Conservation (phyloP, 768 basidiomycete genomes). For the Obba rivulosa region DNA sequence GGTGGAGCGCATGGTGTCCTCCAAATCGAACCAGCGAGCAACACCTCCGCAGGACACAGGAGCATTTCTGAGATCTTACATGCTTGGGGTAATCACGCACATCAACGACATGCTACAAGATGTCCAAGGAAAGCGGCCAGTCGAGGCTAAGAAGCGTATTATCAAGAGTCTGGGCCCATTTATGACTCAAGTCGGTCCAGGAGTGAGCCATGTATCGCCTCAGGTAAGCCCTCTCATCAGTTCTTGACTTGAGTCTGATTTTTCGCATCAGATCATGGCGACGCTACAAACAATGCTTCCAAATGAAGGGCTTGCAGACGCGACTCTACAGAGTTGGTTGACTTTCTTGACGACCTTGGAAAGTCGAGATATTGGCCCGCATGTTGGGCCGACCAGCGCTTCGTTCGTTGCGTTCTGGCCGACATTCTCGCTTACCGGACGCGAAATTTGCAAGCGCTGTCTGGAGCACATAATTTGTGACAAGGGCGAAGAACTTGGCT, state of each 20-base stretch:
- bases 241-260: slow-evolving; percentile 1
- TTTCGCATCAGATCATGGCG: slow-evolving; percentile 76
- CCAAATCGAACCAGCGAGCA: slow-evolving; percentile 22
- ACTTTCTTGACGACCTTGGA: slow-evolving; percentile 66
- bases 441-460: slow-evolving; percentile 48
- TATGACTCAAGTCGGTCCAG: slow-evolving; percentile 61
- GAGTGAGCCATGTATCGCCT: slow-evolving; percentile 73
- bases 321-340: slow-evolving; percentile 76
- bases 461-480: slow-evolving; percentile 69
- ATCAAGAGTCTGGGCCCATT: slow-evolving; percentile 74
- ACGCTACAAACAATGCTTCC: slow-evolving; percentile 87
- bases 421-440: slow-evolving; percentile 47
- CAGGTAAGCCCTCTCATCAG: slow-evolving; percentile 49
- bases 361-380: slow-evolving; percentile 69
- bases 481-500: slow-evolving; percentile 46
- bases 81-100: slow-evolving; percentile 80
- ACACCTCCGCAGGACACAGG: slow-evolving; percentile 37
- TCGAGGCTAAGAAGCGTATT: slow-evolving; percentile 66
- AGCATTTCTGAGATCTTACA: slow-evolving; percentile 63
- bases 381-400: slow-evolving; percentile 84
- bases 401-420: slow-evolving; percentile 78
- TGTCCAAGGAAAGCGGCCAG: slow-evolving; percentile 68
- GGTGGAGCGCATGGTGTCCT: slow-evolving; percentile 30
- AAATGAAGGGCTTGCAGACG: slow-evolving; percentile 68
- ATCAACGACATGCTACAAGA: slow-evolving; percentile 88